Evolutionary conservation across 2,329 filamentous ascomycete genomes (phyloP).

Genomic region (Arachnomyces sp.): DNA sequence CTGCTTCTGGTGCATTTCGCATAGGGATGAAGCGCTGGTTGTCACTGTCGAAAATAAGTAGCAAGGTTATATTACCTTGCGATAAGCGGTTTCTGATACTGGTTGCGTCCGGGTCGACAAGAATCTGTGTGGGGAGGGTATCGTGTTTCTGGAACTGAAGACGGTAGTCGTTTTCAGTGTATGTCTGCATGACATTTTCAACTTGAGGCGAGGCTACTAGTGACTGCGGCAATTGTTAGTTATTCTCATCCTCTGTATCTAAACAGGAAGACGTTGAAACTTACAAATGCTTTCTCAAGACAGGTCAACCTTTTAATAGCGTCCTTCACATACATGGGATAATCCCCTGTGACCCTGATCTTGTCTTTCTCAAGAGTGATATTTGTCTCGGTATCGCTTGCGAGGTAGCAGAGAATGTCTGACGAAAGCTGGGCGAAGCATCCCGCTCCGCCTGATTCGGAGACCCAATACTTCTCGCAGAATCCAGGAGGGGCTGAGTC

Average conservation of each 20-base stretch:
- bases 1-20: conserved; percentile 10
- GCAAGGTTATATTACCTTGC: no score
- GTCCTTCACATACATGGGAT: conserved; percentile 19
- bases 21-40: conserved; percentile 4
- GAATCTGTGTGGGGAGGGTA: conserved; percentile 18
- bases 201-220: conserved; percentile 12
- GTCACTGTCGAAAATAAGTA: no score
- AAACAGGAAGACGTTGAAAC: conserved; percentile 2
- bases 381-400: conserved; percentile 20
- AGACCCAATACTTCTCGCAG: conserved; percentile 18
- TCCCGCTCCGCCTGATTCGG: conserved; percentile 15
- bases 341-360: conserved; percentile 21
- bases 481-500: no score
- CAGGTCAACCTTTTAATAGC: conserved; percentile 21
- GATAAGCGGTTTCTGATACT: conserved; percentile 3
- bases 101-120: conserved; percentile 19
- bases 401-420: conserved; percentile 16
- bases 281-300: conserved; percentile 23
- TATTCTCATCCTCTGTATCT: neutral
- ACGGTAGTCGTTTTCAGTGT: conserved; percentile 3
- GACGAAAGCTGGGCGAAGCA: conserved; percentile 16
- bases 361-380: conserved; percentile 16
- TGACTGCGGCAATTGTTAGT: conserved; percentile 12
- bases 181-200: conserved; percentile 15
- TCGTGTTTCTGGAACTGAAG: conserved; percentile 16